Percentiles rank a stretch among this genome's conserved stretches.
phyloP scores from a whole-genome alignment of 2,329 filamentous ascomycete genomes.

The Clonostachys rhizophaga region DNA sequence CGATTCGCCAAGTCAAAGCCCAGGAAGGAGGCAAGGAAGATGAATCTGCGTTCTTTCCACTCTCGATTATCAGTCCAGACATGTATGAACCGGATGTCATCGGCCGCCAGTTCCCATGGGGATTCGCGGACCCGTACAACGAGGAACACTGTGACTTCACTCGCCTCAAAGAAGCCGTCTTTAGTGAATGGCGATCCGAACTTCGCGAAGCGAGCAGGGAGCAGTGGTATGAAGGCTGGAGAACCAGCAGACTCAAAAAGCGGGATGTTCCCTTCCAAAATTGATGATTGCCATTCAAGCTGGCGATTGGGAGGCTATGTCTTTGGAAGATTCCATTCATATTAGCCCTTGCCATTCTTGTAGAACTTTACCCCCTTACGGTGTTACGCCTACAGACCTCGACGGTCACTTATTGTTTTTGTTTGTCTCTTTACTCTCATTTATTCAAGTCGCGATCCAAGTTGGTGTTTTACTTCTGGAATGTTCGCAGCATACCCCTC shows the following conservation, averaged over 20 bases:
- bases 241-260: conserved; percentile 64
- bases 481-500: conserved; percentile 28
- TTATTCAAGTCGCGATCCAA: background rate
- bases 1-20: conserved; percentile 37
- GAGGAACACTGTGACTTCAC: conserved; percentile 90
- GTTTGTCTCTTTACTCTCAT: background rate
- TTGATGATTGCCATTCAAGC: conserved; percentile 4
- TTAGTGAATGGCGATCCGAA: conserved; percentile 88
- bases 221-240: conserved; percentile 94
- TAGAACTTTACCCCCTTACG: background rate
- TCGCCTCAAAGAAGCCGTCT: conserved; percentile 85
- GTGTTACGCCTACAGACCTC: background rate
- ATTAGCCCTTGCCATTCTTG: too few relatives aligned
- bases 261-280: conserved; percentile 32
- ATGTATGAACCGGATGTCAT: conserved; percentile 76
- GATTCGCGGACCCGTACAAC: conserved; percentile 91
- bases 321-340: too few relatives aligned
- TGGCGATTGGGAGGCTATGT: too few relatives aligned
- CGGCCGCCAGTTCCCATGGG: conserved; percentile 92
- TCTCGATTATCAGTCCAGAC: conserved; percentile 93
- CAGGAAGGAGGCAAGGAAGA: conserved; percentile 41
- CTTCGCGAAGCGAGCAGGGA: conserved; percentile 86
- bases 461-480: conserved; percentile 8
- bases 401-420: background rate
- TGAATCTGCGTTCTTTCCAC: conserved; percentile 69